These are phyloP conservation scores for Solanum dulcamara DNA, from an alignment of 257 asterid genomes.

Conservation along the genomic window DNA sequence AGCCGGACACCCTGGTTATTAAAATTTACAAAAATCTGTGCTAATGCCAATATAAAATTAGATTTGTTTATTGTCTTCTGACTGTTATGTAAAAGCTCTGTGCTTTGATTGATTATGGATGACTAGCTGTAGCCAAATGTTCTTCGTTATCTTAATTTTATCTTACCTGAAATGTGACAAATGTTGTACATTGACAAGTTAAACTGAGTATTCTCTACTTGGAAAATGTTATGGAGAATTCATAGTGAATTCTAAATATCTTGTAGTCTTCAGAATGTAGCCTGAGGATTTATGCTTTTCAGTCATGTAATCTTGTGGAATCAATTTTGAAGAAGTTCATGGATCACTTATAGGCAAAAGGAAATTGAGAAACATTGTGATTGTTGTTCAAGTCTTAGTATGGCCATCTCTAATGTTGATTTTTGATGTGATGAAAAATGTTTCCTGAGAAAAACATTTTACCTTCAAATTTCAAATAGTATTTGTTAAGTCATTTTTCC, in stretches of 20 bases:
- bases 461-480: background rate
- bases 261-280: background rate
- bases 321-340: background rate
- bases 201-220: background rate
- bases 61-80: background rate
- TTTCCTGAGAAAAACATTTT: background rate
- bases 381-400: background rate
- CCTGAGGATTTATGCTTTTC: background rate
- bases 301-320: background rate
- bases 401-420: background rate
- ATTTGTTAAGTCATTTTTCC: background rate
- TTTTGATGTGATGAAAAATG: background rate
- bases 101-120: background rate
- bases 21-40: too few species aligned
- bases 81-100: background rate
- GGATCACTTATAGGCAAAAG: background rate
- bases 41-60: background rate
- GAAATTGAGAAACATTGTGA: background rate
- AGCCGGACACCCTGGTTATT: too few species aligned
- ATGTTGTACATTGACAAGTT: background rate
- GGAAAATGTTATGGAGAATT: background rate
- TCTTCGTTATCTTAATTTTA: background rate
- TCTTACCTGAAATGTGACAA: background rate
- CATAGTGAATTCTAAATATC: background rate
- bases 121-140: background rate